Evolutionary conservation across 169 alveolate genomes (phyloP).

Genomic region (Cryptosporidium ryanae): DNA sequence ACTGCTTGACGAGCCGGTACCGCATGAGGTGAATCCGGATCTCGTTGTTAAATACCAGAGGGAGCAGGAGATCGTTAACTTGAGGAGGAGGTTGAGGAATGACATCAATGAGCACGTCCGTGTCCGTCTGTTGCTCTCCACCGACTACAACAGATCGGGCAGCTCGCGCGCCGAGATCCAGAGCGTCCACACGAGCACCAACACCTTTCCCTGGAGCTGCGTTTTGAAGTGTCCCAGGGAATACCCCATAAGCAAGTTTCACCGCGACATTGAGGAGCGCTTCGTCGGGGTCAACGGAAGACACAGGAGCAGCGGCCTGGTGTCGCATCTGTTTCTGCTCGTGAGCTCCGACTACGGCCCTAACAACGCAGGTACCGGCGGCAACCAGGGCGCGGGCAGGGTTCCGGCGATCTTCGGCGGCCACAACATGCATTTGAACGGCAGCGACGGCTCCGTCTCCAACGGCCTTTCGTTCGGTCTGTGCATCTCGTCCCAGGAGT

Average conservation of each 20-base stretch:
- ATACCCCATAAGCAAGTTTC: conserved; percentile 28
- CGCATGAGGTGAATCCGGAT: conserved; percentile 83
- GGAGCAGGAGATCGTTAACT: conserved; percentile 79
- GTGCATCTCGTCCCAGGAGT: conserved; percentile 45
- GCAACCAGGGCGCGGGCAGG: too few species aligned
- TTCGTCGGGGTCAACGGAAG: conserved; percentile 4
- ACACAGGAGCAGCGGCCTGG: neutral
- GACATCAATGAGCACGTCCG: conserved; percentile 76
- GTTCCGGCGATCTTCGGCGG: too few species aligned
- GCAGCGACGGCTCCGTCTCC: too few species aligned
- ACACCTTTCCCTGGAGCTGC: conserved; percentile 63
- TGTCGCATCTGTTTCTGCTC: conserved; percentile 34
- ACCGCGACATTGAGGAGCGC: conserved; percentile 21
- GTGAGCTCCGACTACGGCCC: conserved; percentile 7
- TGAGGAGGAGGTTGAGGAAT: conserved; percentile 80
- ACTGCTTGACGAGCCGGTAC: conserved; percentile 86
- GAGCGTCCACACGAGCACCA: conserved; percentile 17
- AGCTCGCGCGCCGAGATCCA: conserved; percentile 4
- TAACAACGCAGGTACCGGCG: neutral
- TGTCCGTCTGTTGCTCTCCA: conserved; percentile 36
- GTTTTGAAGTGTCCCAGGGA: conserved; percentile 71
- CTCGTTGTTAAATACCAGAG: conserved; percentile 80
- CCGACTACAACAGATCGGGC: conserved; percentile 15
- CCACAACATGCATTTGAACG: too few species aligned
- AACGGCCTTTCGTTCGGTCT: conserved; percentile 6